phyloP scores from a whole-genome alignment of 768 basidiomycete genomes.

The Rhizopogon roseolus region DNA sequence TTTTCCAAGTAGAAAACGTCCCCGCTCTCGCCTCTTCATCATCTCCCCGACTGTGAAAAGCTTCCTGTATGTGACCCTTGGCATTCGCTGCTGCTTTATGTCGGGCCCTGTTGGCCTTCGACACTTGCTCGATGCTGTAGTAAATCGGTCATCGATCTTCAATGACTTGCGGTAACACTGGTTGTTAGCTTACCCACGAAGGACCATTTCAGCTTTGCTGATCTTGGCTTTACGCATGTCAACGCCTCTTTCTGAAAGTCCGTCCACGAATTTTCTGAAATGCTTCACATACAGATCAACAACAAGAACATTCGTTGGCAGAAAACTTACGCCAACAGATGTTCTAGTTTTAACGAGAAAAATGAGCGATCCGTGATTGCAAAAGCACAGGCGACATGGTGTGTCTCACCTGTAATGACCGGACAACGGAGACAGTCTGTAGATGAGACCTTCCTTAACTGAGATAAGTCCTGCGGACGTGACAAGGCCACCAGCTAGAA shows the following conservation, averaged over 20 bases:
- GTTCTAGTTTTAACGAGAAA: constrained; percentile 30
- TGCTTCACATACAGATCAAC: constrained; percentile 34
- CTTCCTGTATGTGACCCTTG: constrained; percentile 2
- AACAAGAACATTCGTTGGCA: background rate
- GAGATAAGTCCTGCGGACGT: constrained; percentile 64
- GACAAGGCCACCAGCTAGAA: constrained; percentile 52
- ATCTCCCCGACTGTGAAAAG: constrained; percentile 12
- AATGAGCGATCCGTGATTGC: background rate
- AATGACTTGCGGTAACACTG: background rate
- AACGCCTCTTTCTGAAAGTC: constrained; percentile 46
- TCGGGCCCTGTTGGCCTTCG: constrained; percentile 34
- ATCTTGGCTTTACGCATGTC: constrained; percentile 58
- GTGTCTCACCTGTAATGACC: constrained; percentile 54
- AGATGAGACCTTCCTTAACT: constrained; percentile 56
- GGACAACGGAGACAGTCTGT: constrained; percentile 57
- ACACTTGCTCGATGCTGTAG: constrained; percentile 42
- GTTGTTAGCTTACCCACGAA: constrained; percentile 51
- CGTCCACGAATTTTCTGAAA: constrained; percentile 51
- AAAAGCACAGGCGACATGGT: background rate
- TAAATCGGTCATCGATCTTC: background rate
- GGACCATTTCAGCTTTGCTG: constrained; percentile 53
- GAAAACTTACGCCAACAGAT: constrained; percentile 41
- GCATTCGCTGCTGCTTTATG: background rate
- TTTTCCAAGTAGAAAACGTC: constrained; percentile 22
- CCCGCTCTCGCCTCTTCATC: constrained; percentile 2